Percentiles rank a stretch among this genome's conserved stretches.
Evolutionary conservation across 169 alveolate genomes (phyloP).

Genomic region (Eimeria zaria): DNA sequence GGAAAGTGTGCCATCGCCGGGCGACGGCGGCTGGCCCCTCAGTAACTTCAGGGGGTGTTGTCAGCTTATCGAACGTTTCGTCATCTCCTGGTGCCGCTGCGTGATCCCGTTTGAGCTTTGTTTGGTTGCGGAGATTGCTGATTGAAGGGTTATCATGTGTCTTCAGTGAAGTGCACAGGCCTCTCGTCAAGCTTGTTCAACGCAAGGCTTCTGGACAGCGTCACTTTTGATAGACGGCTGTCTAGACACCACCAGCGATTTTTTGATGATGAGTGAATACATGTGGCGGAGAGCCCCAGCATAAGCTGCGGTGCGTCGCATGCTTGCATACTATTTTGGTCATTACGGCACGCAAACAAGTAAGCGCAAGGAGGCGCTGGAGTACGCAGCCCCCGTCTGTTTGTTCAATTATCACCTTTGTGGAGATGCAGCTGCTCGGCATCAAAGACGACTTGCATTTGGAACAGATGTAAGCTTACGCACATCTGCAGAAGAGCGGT

Average conservation of each 20-base stretch:
- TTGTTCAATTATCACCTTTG: background rate
- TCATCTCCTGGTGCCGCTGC: constrained; percentile 31
- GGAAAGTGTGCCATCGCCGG: constrained; percentile 67
- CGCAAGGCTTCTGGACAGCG: constrained; percentile 26
- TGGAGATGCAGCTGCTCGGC: background rate
- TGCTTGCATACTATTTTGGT: background rate
- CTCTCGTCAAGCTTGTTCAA: background rate
- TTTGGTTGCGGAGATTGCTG: background rate
- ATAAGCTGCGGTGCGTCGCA: background rate
- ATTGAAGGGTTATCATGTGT: background rate
- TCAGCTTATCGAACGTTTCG: constrained; percentile 2
- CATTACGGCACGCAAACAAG: background rate
- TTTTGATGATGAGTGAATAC: background rate
- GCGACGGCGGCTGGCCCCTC: constrained; percentile 20
- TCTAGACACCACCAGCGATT: constrained; percentile 17
- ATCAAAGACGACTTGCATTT: background rate
- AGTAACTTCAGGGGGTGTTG: constrained; percentile 42
- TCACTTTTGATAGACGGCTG: background rate
- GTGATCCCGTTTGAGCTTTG: background rate
- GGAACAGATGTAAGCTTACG: background rate
- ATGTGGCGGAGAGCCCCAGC: background rate
- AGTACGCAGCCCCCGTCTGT: background rate
- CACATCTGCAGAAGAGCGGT: background rate
- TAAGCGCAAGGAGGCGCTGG: background rate
- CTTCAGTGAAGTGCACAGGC: background rate